These are phyloP conservation scores for Xylaria sp. DNA, from an alignment of 2,329 filamentous ascomycete species.

Conservation along the genomic window DNA sequence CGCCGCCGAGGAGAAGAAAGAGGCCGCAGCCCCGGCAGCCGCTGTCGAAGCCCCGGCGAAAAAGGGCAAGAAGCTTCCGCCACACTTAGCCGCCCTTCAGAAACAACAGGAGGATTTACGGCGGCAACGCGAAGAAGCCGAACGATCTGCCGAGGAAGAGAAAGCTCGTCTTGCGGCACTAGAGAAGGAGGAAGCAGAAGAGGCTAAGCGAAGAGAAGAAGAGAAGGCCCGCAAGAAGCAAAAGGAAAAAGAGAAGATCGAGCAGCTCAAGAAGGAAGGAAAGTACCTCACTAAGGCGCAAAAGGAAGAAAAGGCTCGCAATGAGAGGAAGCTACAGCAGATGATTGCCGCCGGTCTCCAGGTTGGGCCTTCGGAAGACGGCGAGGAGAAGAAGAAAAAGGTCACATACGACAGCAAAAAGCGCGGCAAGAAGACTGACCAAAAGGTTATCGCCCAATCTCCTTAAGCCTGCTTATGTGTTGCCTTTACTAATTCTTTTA, in stretches of 20 bases:
- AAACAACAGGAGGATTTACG: constrained; percentile 85
- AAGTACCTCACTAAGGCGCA: constrained; percentile 89
- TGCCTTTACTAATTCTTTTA: constrained; percentile 32
- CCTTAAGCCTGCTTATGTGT: neutral
- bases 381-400: constrained; percentile 78
- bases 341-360: constrained; percentile 83
- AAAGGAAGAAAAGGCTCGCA: constrained; percentile 81
- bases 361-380: constrained; percentile 69
- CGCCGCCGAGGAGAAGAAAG: constrained; percentile 60
- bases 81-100: constrained; percentile 77
- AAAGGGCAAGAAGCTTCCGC: constrained; percentile 91
- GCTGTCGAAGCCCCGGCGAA: constrained; percentile 62
- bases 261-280: constrained; percentile 87
- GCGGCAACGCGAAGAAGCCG: constrained; percentile 71
- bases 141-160: constrained; percentile 68
- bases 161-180: constrained; percentile 72
- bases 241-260: constrained; percentile 85
- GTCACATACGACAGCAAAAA: constrained; percentile 78
- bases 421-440: constrained; percentile 69
- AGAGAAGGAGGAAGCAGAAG: constrained; percentile 72
- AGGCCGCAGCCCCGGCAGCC: constrained; percentile 53
- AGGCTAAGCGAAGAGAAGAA: constrained; percentile 75
- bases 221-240: constrained; percentile 82
- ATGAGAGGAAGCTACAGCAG: constrained; percentile 83
- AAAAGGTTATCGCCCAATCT: constrained; percentile 57